Evolutionary conservation across 106 monocot genomes (phyloP).

Genomic region (Iris macrosiphon): DNA sequence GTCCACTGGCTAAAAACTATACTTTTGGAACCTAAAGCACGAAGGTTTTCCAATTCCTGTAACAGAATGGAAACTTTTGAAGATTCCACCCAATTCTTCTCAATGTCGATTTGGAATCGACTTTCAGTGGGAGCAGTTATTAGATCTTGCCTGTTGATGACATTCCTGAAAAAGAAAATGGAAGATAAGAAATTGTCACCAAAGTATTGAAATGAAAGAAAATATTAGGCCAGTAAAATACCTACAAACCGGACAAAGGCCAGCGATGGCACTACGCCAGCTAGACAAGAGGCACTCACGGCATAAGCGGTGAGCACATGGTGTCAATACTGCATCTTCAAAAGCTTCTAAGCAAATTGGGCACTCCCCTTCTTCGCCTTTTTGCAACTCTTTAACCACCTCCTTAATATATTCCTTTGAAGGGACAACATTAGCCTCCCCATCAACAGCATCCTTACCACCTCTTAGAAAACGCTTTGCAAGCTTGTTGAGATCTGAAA

Average conservation of each 20-base stretch:
- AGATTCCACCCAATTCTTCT: slow-evolving; percentile 92
- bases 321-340: slow-evolving; percentile 96
- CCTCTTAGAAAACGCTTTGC: slow-evolving; percentile 67
- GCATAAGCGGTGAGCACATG: slow-evolving; percentile 90
- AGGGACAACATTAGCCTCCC: slow-evolving; percentile 27
- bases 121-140: slow-evolving; percentile 73
- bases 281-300: slow-evolving; percentile 84
- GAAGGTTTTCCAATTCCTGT: slow-evolving; percentile 57
- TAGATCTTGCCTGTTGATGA: slow-evolving; percentile 56
- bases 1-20: slow-evolving; percentile 99
- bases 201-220: background rate
- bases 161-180: slow-evolving; percentile 33
- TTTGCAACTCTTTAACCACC: slow-evolving; percentile 71
- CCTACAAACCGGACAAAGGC: slow-evolving; percentile 93
- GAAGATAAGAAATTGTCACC: background rate
- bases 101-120: slow-evolving; percentile 75
- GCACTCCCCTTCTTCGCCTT: slow-evolving; percentile 79
- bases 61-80: slow-evolving; percentile 82
- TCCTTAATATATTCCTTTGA: slow-evolving; percentile 80
- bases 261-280: slow-evolving; percentile 57
- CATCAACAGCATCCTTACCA: slow-evolving; percentile 23
- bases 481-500: slow-evolving; percentile 82
- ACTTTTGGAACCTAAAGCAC: slow-evolving; percentile 68
- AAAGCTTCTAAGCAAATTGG: slow-evolving; percentile 95
- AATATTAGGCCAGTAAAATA: slow-evolving; percentile 13